phyloP scores from a whole-genome alignment of 805 yeast genomes.

The Scheffersomyces amazonensis region DNA sequence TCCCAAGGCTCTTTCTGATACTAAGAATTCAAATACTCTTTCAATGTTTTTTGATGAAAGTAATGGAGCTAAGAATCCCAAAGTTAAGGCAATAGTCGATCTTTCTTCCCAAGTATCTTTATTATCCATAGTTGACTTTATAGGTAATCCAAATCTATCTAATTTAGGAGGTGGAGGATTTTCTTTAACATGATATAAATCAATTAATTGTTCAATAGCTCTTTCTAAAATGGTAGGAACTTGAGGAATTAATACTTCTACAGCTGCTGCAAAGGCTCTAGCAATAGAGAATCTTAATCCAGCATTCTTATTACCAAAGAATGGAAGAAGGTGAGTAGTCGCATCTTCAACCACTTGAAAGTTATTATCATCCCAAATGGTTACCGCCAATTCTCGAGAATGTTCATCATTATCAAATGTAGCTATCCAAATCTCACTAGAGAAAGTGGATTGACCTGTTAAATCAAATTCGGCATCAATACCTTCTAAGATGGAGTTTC shows the following conservation, averaged over 20 bases:
- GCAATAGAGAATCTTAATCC: conserved; percentile 76
- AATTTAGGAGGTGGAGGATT: conserved; percentile 73
- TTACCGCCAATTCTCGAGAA: conserved; percentile 63
- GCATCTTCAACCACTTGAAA: conserved; percentile 47
- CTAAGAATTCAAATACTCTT: conserved; percentile 58
- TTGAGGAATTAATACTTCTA: conserved; percentile 27
- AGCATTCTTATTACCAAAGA: conserved; percentile 52
- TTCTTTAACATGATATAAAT: conserved; percentile 56
- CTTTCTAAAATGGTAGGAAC: conserved; percentile 19
- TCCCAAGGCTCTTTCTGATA: conserved; percentile 63
- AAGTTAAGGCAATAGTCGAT: conserved; percentile 72
- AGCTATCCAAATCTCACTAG: conserved; percentile 75
- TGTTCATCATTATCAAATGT: conserved; percentile 68
- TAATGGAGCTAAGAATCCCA: conserved; percentile 56
- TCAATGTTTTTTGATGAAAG: conserved; percentile 41
- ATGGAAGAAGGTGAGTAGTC: conserved; percentile 46
- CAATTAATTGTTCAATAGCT: conserved; percentile 46
- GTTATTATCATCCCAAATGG: conserved; percentile 82
- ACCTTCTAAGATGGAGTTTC: conserved; percentile 76
- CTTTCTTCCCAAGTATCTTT: conserved; percentile 84
- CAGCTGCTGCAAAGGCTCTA: conserved; percentile 61
- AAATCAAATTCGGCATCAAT: conserved; percentile 80
- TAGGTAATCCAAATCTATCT: conserved; percentile 78
- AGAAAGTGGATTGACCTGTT: conserved; percentile 40
- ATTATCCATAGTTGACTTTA: conserved; percentile 57